These are phyloP conservation scores for Taiozyma onychis DNA, from an alignment of 1,139 yeast genomes.

Conservation along the genomic window DNA sequence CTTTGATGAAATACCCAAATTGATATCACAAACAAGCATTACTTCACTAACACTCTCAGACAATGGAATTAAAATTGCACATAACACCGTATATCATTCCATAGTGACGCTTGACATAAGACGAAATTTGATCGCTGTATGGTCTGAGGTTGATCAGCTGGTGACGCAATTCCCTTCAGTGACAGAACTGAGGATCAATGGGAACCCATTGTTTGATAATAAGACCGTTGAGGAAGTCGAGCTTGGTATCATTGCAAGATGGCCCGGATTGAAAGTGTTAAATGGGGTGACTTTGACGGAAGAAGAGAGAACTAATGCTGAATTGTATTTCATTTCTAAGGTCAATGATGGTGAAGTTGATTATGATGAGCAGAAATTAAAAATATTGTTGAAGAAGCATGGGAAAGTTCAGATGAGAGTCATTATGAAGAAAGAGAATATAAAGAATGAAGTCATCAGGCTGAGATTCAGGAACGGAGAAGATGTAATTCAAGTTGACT, in stretches of 20 bases:
- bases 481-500: background rate
- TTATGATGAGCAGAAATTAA: slow-evolving; percentile 5
- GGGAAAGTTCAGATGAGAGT: slow-evolving; percentile 1
- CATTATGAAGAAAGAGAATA: background rate
- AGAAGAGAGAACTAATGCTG: slow-evolving; percentile 56
- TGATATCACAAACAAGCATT: slow-evolving; percentile 4
- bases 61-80: slow-evolving; percentile 17
- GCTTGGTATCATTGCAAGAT: slow-evolving; percentile 44
- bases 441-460: slow-evolving; percentile 3
- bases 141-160: slow-evolving; percentile 46
- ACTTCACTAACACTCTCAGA: slow-evolving; percentile 17
- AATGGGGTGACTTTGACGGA: slow-evolving; percentile 50
- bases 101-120: slow-evolving; percentile 39
- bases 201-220: slow-evolving; percentile 43
- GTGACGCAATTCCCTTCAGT: slow-evolving; percentile 34
- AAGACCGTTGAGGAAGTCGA: slow-evolving; percentile 33
- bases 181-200: slow-evolving; percentile 39
- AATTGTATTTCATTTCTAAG: slow-evolving; percentile 56
- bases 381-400: slow-evolving; percentile 15
- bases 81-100: background rate
- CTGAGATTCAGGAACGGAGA: slow-evolving; percentile 13
- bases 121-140: slow-evolving; percentile 37
- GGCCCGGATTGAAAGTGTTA: slow-evolving; percentile 34
- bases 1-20: slow-evolving; percentile 21
- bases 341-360: slow-evolving; percentile 25